Conservation (phyloP, 2,329 filamentous ascomycete species). For the Neophaeococcomyces aloes region DNA sequence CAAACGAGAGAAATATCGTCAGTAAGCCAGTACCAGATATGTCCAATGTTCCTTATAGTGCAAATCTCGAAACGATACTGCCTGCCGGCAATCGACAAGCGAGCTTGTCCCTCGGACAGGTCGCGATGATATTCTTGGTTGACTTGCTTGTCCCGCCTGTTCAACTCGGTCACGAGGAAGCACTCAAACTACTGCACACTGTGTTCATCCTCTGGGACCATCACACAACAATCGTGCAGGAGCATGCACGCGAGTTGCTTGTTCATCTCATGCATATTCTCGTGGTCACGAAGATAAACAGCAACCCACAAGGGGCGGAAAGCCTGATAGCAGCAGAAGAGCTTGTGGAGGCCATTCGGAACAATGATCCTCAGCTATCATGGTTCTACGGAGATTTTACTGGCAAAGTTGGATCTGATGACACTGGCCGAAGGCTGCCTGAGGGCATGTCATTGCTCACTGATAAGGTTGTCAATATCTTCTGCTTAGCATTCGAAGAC, state of each 20-base stretch:
- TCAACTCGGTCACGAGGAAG: constrained; percentile 63
- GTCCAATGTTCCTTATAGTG: constrained; percentile 71
- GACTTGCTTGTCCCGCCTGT: constrained; percentile 93
- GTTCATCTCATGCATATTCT: constrained; percentile 95
- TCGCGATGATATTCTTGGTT: constrained; percentile 85
- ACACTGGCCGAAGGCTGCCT: constrained; percentile 69
- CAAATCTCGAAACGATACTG: constrained; percentile 66
- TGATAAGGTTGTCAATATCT: constrained; percentile 70
- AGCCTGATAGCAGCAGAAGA: constrained; percentile 65
- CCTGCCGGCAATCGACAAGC: constrained; percentile 84
- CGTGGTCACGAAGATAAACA: constrained; percentile 65
- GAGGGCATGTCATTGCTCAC: constrained; percentile 79
- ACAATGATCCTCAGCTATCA: constrained; percentile 71
- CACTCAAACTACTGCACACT: constrained; percentile 80
- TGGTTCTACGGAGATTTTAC: constrained; percentile 95
- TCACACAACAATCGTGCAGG: constrained; percentile 87
- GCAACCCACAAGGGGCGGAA: constrained; percentile 47
- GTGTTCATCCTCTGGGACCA: constrained; percentile 95
- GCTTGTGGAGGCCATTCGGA: constrained; percentile 75
- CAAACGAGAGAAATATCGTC: constrained; percentile 71
- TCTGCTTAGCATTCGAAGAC: constrained; percentile 70
- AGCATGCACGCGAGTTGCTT: constrained; percentile 94
- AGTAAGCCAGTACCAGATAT: constrained; percentile 52
- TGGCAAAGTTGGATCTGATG: constrained; percentile 59
- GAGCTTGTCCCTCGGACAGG: constrained; percentile 82